Percentiles rank a stretch among this genome's conserved stretches.
phyloP scores from a whole-genome alignment of 192 early-diverging fungal species.

The Linnemannia schmuckeri region DNA sequence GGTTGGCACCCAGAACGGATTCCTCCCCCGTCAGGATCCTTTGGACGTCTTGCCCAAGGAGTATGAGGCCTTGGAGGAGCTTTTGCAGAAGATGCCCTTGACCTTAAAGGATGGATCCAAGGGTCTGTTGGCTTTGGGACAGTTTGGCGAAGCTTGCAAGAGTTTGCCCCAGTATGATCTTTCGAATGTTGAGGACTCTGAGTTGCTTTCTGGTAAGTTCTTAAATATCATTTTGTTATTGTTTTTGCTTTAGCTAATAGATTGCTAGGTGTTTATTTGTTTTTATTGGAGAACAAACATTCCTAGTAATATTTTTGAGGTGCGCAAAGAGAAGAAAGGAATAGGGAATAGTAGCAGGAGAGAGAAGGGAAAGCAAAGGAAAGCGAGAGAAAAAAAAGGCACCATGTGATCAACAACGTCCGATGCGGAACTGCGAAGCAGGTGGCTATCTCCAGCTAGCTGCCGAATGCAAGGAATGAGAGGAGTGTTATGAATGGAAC shows the following conservation, averaged over 20 bases:
- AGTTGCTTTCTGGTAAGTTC: slow-evolving; percentile 74
- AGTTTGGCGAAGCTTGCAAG: slow-evolving; percentile 84
- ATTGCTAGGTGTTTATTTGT: no score
- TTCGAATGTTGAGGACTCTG: slow-evolving; percentile 74
- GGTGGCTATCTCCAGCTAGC: no score
- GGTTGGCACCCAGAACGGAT: slow-evolving; percentile 70
- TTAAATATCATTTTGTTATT: background rate
- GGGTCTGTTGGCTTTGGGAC: slow-evolving; percentile 84
- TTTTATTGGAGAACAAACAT: background rate
- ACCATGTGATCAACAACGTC: background rate
- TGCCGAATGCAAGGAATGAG: background rate
- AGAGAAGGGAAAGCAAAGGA: background rate
- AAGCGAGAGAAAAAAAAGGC: background rate
- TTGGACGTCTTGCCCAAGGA: slow-evolving; percentile 74
- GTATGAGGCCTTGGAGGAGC: slow-evolving; percentile 76
- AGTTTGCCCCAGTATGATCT: slow-evolving; percentile 81
- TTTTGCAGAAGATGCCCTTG: slow-evolving; percentile 87
- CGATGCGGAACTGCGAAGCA: background rate
- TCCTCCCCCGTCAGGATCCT: slow-evolving; percentile 77
- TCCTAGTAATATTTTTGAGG: background rate
- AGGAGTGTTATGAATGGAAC: no score
- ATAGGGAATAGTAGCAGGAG: background rate
- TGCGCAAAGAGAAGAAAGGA: background rate
- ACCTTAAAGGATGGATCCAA: slow-evolving; percentile 70
- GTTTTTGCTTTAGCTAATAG: background rate